Conservation (phyloP, 805 yeast species). For the Wickerhamiella australiensis region DNA sequence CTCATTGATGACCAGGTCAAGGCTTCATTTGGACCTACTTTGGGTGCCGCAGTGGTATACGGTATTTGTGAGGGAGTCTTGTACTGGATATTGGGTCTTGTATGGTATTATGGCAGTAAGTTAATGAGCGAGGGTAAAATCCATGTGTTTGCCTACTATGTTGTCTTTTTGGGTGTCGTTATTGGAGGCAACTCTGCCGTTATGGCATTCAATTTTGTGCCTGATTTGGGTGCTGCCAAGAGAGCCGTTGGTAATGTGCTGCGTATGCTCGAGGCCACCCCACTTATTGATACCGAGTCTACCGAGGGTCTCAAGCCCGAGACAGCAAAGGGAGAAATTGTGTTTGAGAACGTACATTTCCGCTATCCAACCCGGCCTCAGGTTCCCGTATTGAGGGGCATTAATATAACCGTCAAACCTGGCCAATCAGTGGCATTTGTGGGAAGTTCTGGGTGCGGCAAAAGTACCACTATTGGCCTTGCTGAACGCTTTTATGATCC, state of each 20-base stretch:
- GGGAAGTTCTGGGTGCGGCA: constrained; percentile 54
- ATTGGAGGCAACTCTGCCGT: constrained; percentile 13
- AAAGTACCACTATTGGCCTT: constrained; percentile 45
- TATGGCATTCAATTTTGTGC: constrained; percentile 30
- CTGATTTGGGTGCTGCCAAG: constrained; percentile 34
- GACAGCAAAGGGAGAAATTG: constrained; percentile 39
- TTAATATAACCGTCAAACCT: constrained; percentile 37
- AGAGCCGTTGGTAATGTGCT: constrained; percentile 29
- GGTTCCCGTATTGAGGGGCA: constrained; percentile 38
- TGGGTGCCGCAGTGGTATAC: constrained; percentile 19
- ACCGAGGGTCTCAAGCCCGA: constrained; percentile 25
- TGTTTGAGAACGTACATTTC: constrained; percentile 47
- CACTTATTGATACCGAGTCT: constrained; percentile 27
- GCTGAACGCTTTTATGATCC: constrained; percentile 29
- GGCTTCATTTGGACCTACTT: constrained; percentile 5
- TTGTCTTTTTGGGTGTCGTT: constrained; percentile 20
- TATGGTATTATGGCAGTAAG: constrained; percentile 26
- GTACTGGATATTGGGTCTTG: constrained; percentile 21
- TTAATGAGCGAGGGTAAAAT: constrained; percentile 18
- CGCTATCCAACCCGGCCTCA: constrained; percentile 50
- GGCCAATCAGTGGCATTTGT: constrained; percentile 53
- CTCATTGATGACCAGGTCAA: constrained; percentile 12
- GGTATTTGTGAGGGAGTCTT: constrained; percentile 23
- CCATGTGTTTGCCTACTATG: constrained; percentile 19
- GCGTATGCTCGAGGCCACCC: constrained; percentile 26